These are phyloP conservation scores for Bocquillonia castaneifolia DNA, from an alignment of 441 rosid species.

Conservation along the genomic window DNA sequence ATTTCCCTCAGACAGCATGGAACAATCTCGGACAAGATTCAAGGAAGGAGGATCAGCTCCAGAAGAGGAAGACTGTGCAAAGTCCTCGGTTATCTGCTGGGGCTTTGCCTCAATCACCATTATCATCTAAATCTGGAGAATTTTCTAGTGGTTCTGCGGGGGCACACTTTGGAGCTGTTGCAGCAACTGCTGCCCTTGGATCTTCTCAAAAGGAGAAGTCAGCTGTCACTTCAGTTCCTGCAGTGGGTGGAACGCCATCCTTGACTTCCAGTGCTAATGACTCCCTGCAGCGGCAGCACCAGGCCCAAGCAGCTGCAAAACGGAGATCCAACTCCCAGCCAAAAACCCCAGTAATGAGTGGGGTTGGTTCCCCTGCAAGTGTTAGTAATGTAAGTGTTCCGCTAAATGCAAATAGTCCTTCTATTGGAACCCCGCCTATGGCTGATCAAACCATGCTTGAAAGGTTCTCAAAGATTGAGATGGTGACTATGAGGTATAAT, in stretches of 20 bases:
- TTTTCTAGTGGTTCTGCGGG: constrained; percentile 89
- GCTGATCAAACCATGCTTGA: constrained; percentile 70
- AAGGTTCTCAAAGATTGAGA: constrained; percentile 78
- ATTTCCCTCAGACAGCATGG: constrained; percentile 62
- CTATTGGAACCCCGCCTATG: constrained; percentile 64
- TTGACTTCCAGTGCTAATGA: constrained; percentile 79
- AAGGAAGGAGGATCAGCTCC: constrained; percentile 75
- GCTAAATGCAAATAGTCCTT: constrained; percentile 71
- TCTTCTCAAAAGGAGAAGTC: constrained; percentile 74
- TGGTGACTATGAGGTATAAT: constrained; percentile 61
- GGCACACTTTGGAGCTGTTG: constrained; percentile 64
- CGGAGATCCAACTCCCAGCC: constrained; percentile 78
- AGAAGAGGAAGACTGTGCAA: constrained; percentile 68
- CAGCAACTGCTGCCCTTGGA: constrained; percentile 44
- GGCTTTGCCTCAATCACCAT: constrained; percentile 79
- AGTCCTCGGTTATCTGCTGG: constrained; percentile 87
- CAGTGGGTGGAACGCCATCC: constrained; percentile 61
- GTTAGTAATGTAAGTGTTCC: constrained; percentile 66
- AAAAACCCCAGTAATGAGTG: constrained; percentile 60
- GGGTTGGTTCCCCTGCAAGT: constrained; percentile 92
- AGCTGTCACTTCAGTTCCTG: constrained; percentile 56
- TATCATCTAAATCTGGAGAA: constrained; percentile 95
- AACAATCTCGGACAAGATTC: constrained; percentile 61
- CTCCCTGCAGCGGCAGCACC: constrained; percentile 69
- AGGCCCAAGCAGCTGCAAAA: constrained; percentile 55